These are phyloP conservation scores for Chrysophaeum taylorii DNA, from an alignment of 352 stramenopile genomes.

Conservation along the genomic window DNA sequence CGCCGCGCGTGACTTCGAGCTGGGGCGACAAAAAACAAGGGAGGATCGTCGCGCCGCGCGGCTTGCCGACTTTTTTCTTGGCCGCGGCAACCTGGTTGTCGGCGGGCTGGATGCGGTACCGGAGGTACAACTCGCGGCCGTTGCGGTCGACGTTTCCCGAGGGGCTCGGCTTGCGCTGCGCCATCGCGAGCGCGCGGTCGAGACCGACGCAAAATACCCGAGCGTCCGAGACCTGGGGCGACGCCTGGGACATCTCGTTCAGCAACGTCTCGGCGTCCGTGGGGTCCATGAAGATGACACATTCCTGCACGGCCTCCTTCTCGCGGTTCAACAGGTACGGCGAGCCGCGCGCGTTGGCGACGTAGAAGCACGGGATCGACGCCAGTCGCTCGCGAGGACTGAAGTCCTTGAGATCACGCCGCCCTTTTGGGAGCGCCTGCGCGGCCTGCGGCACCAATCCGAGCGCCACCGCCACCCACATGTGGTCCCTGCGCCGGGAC, in stretches of 20 bases:
- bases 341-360: neutral
- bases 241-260: neutral
- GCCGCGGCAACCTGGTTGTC: neutral
- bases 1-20: neutral
- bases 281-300: neutral
- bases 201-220: neutral
- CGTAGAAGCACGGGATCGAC: slow-evolving; percentile 3
- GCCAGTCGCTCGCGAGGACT: too few species aligned
- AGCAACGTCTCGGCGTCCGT: neutral
- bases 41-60: neutral
- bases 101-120: neutral
- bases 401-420: too few species aligned
- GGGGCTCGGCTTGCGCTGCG: neutral
- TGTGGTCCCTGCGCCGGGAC: too few species aligned
- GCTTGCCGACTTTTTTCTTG: neutral
- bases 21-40: neutral
- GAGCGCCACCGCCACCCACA: too few species aligned
- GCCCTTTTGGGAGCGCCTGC: too few species aligned
- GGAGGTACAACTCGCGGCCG: neutral
- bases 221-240: neutral
- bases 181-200: neutral
- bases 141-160: neutral
- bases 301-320: neutral
- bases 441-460: too few species aligned
- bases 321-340: neutral